Percentiles rank a stretch among this genome's conserved stretches.
phyloP scores from a whole-genome alignment of 1,284 basidiomycete species.

The Cryptococcus maquisensis region DNA sequence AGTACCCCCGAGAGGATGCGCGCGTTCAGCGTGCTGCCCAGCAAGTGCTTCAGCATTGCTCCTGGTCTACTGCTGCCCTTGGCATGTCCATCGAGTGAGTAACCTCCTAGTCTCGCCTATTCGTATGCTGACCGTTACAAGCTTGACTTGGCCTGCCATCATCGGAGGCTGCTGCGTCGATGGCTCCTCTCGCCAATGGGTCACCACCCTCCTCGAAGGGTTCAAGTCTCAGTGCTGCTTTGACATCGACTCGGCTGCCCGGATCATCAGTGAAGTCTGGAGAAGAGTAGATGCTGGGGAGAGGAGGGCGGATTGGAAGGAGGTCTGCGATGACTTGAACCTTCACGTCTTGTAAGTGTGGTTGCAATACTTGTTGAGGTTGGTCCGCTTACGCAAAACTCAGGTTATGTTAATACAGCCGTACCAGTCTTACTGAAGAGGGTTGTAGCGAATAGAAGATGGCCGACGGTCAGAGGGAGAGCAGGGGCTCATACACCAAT shows the following conservation, averaged over 20 bases:
- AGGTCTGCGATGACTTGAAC: conserved; percentile 41
- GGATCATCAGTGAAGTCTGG: conserved; percentile 53
- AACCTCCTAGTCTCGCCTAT: neutral
- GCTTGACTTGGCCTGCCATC: conserved; percentile 53
- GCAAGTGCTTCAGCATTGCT: conserved; percentile 43
- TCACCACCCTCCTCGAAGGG: conserved; percentile 50
- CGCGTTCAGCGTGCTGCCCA: conserved; percentile 47
- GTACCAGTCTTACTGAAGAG: too few species aligned
- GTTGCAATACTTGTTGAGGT: neutral
- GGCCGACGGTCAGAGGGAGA: too few species aligned
- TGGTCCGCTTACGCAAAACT: neutral
- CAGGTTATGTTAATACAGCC: neutral
- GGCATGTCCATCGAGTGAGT: conserved; percentile 48
- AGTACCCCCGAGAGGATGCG: conserved; percentile 45
- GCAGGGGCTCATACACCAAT: too few species aligned
- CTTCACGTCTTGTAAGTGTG: conserved; percentile 36
- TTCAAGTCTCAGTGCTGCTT: conserved; percentile 55
- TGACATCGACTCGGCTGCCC: conserved; percentile 55
- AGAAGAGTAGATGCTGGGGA: conserved; percentile 32
- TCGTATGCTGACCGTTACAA: conserved; percentile 15
- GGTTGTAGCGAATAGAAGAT: too few species aligned
- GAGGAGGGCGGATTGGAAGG: conserved; percentile 39
- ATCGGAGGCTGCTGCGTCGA: conserved; percentile 52
- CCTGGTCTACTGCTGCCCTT: conserved; percentile 39
- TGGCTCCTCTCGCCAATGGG: conserved; percentile 47